Evolutionary conservation across 306 rosid genomes (phyloP), one percentile per base, ranked within the genome.

Genomic region (Datisca glomerata): DNA sequence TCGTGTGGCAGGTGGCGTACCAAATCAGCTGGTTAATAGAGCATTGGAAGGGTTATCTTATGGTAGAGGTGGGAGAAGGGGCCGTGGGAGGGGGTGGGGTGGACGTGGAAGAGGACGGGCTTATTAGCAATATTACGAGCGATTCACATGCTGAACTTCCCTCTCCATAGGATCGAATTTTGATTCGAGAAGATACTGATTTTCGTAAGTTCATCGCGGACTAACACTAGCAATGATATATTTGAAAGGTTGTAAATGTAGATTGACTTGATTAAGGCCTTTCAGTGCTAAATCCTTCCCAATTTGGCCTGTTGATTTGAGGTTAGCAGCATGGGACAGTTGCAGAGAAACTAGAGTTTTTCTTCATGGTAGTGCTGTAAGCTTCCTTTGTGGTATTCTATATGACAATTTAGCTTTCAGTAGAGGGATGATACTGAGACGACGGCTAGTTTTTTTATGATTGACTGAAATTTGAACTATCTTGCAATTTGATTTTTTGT

Each of bases 51-150:
- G 93, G 31, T 53, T 89, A 63, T 76, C 93, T 43, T 66, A 65
- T 15, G 87, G 94, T 15, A 65, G 82, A 42, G 66, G 71, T 16
- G 73, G 74, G 20, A 4, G 41, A 36, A 65, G 93, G 54, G 89
- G 96, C 48, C 63, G 75, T 20, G 81, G 94, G 18, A 47, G 73
- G 34, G 75, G 83, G 13, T 68, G 94, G 78, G 85, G 73, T 29
- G 83, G 92, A 34, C 80, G 85, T 0, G 94, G 92, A 51, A 64
- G 83, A 67, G 83, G 83, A 57, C 74, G 86, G 61, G 85, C 80
- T 31, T 72, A 46, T 57, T 41, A 75, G 65, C 79, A 69, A 51
- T 40, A 14, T 53, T 31, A 9, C 14, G 23, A 22, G 12, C 18
- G 16, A 29, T 1, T 10, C 33, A 28, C 11, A 6, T 49, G 58